phyloP scores from a whole-genome alignment of 2,329 filamentous ascomycete genomes.

The Apiospora phragmitis region DNA sequence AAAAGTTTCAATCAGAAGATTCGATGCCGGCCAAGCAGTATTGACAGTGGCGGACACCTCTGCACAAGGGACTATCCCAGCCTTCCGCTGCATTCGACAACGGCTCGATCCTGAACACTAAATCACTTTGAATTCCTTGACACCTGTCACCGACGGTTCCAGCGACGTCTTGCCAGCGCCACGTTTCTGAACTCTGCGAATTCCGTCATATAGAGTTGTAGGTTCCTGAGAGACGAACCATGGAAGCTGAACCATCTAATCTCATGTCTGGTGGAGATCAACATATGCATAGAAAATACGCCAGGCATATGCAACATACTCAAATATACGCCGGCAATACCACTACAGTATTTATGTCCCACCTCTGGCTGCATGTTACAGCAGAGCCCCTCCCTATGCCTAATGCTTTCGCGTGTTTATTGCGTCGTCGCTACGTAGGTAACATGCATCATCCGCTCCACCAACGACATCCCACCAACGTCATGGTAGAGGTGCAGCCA shows the following conservation, averaged over 20 bases:
- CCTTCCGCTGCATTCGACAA: neutral
- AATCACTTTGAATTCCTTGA: neutral
- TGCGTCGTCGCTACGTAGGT: neutral
- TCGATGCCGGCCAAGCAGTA: neutral
- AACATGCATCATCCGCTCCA: neutral
- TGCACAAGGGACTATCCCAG: neutral
- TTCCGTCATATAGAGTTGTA: neutral
- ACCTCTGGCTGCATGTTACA: neutral
- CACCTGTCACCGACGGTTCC: neutral
- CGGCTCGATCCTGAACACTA: constrained; percentile 4
- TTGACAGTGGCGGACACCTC: neutral
- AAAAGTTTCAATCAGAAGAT: constrained; percentile 1
- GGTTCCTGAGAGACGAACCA: neutral
- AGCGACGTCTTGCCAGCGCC: neutral
- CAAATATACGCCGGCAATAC: neutral
- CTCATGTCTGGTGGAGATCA: neutral
- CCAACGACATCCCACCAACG: neutral
- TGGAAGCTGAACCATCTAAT: too few species aligned
- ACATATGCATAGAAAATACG: neutral
- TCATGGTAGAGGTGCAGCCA: neutral
- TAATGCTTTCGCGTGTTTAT: neutral
- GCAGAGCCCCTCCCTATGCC: neutral
- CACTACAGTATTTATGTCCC: neutral
- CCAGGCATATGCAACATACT: neutral
- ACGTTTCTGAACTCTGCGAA: neutral